Evolutionary conservation across 805 yeast genomes (phyloP), one percentile per base, ranked within the genome.

Genomic region (Komagataella kurtzmanii): DNA sequence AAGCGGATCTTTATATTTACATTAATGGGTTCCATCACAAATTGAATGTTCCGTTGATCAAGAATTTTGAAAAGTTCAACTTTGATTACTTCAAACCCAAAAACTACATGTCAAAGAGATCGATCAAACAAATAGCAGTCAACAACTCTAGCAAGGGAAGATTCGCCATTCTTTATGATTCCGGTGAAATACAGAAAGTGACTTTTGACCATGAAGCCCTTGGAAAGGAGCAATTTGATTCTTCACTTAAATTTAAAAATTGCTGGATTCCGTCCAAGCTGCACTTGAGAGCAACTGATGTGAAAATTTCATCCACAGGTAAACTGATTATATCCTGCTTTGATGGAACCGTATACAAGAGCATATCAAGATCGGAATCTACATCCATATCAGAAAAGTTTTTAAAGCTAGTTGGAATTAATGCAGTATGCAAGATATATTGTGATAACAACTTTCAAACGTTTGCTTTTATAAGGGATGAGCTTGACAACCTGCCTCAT

Each of bases 251-350:
- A 47, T 80, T 76, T 56, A 55, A 62, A 0, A 62, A 67, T 1
- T 66, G 76, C n/a, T 86, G 93, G 91, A 72, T 66, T 36, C 86
- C 90, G 0, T 71, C 77, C 52, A 77, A 77, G 49, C 62, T 65
- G 8, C 81, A 78, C 57, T 66, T 79, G 73, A 71, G 68, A 52
- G 88, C 79, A 49, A 69, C 67, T 3, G 95, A 88, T 65, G 75
- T 85, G 36, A 91, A 82, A 58, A 72, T 83, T 47, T 76, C 85
- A 2, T 69, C 66, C 17, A 85, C 83, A 58, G 95, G 95, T 0
- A 79, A 86, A 0, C 63, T 87, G 2, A 68, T 89, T 1, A 61
- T 90, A 1, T 77, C 85, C 55, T 83, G 93, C 0, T 63, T 70
- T 18, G 79, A 80, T 49, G 97, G 97, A 0, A 75, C 83, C 19